Percentiles rank a stretch among this genome's conserved stretches.
Evolutionary conservation across 2,329 filamentous ascomycete species (phyloP).

Genomic region (Fusarium duplospermum): DNA sequence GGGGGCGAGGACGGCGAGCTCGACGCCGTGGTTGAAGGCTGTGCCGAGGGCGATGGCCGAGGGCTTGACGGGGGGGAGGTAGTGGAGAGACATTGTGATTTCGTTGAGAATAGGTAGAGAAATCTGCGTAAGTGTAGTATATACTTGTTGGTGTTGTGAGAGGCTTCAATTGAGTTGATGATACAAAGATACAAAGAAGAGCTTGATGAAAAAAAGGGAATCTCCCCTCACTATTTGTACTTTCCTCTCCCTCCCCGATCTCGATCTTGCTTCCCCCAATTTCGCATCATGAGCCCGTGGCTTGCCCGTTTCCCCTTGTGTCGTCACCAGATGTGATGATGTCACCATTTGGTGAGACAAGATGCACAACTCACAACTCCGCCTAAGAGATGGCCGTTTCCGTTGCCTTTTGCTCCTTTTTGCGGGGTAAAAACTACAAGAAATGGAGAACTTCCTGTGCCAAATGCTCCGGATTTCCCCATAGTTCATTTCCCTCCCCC

Average conservation of each 20-base stretch:
- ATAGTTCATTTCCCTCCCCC: not conserved
- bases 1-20: constrained; percentile 86
- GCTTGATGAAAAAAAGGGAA: not conserved
- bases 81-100: constrained; percentile 69
- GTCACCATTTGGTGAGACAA: constrained; percentile 52
- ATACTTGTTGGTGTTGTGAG: not conserved
- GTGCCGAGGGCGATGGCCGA: constrained; percentile 97
- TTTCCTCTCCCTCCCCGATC: constrained; percentile 35
- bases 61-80: constrained; percentile 86
- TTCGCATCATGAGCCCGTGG: constrained; percentile 41
- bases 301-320: constrained; percentile 40
- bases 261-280: constrained; percentile 35
- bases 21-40: constrained; percentile 92
- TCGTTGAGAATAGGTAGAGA: not conserved
- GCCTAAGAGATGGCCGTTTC: not conserved
- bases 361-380: not conserved
- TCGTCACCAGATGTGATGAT: constrained; percentile 55
- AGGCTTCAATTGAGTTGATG: constrained; percentile 19
- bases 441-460: not conserved
- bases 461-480: not conserved
- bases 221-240: constrained; percentile 43
- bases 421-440: constrained; percentile 11
- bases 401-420: not conserved
- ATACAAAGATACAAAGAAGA: constrained; percentile 18
- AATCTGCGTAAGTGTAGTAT: constrained; percentile 12